Evolutionary conservation across 495 filamentous ascomycete species (phyloP).

Genomic region (Tuber calosporum): DNA sequence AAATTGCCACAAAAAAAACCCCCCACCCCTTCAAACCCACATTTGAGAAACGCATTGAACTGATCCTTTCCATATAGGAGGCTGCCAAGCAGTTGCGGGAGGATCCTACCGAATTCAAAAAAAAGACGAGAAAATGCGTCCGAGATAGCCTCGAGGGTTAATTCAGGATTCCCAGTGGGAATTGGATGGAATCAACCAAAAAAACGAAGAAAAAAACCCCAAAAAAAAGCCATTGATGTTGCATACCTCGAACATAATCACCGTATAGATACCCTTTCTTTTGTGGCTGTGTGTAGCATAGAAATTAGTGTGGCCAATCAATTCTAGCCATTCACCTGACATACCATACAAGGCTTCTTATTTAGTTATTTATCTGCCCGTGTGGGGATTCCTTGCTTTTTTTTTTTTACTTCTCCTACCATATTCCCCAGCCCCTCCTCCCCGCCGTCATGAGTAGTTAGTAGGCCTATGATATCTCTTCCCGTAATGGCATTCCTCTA

Average conservation of each 20-base stretch:
- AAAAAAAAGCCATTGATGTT: neutral
- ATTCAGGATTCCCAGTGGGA: neutral
- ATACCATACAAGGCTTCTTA: neutral
- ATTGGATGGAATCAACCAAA: neutral
- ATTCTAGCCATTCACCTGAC: neutral
- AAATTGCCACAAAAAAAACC: slow-evolving; percentile 2
- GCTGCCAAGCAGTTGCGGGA: slow-evolving; percentile 99
- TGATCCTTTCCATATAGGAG: slow-evolving; percentile 49
- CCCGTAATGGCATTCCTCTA: neutral
- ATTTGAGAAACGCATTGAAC: slow-evolving; percentile 1
- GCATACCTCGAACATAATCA: neutral
- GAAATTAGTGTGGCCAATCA: neutral
- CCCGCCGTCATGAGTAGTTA: neutral
- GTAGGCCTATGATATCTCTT: neutral
- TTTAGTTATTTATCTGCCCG: neutral
- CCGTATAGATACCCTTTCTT: neutral
- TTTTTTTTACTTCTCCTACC: neutral
- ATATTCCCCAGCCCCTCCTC: neutral
- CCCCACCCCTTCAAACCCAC: neutral
- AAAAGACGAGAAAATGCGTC: slow-evolving; percentile 73
- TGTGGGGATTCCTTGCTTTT: neutral
- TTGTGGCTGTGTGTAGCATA: slow-evolving; percentile 1
- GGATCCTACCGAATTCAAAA: slow-evolving; percentile 72
- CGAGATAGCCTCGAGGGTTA: slow-evolving; percentile 53
- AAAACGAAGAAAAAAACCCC: neutral